phyloP scores from a whole-genome alignment of 1,284 basidiomycete species.

The Sporisorium scitamineum region DNA sequence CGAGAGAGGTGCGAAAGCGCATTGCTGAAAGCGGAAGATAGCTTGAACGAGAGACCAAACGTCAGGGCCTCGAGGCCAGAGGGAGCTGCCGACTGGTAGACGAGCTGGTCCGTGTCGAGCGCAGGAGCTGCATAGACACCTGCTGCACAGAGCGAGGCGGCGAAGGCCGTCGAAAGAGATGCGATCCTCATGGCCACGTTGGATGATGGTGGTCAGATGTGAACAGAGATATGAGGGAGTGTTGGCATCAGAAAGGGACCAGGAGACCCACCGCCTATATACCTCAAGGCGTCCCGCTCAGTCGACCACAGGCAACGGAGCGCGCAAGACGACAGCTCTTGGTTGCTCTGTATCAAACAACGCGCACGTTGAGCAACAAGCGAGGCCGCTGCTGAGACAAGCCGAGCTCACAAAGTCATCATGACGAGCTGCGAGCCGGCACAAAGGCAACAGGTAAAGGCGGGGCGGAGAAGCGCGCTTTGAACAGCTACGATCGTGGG shows the following conservation, averaged over 20 bases:
- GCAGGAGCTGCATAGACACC: constrained; percentile 26
- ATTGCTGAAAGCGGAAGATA: constrained; percentile 21
- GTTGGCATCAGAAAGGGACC: too few species aligned
- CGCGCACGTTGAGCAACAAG: background rate
- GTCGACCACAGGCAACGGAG: background rate
- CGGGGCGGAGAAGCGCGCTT: constrained; percentile 4
- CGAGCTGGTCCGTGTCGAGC: constrained; percentile 23
- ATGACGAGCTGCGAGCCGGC: constrained; percentile 1
- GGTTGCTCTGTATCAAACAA: background rate
- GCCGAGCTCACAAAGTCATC: background rate
- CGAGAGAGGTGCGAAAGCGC: constrained; percentile 15
- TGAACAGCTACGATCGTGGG: constrained; percentile 25
- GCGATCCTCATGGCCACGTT: constrained; percentile 25
- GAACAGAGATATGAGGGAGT: too few species aligned
- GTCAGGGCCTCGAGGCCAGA: constrained; percentile 29
- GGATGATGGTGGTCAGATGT: background rate
- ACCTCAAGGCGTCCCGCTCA: background rate
- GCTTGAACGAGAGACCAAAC: constrained; percentile 32
- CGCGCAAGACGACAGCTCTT: constrained; percentile 8
- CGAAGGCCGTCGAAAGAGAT: constrained; percentile 14
- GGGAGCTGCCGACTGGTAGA: constrained; percentile 11
- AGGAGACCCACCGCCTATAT: constrained; percentile 6
- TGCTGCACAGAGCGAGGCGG: constrained; percentile 19
- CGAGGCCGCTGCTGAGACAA: constrained; percentile 6
- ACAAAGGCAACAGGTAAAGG: background rate